Percentiles rank a stretch among this genome's conserved stretches.
phyloP scores from a whole-genome alignment of 148 eudicot species.

The Pharnaceum exiguum region DNA sequence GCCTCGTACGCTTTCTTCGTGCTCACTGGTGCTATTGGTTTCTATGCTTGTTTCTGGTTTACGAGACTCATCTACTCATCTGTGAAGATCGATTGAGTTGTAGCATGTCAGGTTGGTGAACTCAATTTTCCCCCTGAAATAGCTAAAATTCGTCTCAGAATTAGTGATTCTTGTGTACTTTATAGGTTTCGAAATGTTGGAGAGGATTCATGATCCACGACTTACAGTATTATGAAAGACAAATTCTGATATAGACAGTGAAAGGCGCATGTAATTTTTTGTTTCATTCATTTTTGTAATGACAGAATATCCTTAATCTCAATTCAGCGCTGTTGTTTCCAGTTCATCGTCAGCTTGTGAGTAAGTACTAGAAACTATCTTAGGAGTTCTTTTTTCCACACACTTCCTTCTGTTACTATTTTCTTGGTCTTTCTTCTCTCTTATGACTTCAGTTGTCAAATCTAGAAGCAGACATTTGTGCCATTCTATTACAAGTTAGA shows the following conservation, averaged over 20 bases:
- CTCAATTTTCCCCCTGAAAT: slow-evolving; percentile 12
- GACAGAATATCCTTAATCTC: slow-evolving; percentile 14
- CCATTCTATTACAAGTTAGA: too few relatives aligned
- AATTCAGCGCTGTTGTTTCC: background rate
- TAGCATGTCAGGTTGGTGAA: slow-evolving; percentile 3
- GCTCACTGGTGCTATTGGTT: slow-evolving; percentile 41
- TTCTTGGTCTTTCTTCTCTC: too few relatives aligned
- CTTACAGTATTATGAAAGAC: slow-evolving; percentile 16
- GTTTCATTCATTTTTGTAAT: slow-evolving; percentile 26
- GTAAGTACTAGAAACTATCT: background rate
- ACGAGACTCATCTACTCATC: slow-evolving; percentile 48
- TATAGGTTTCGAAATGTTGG: slow-evolving; percentile 11
- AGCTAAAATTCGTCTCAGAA: slow-evolving; percentile 13
- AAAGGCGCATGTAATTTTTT: slow-evolving; percentile 19
- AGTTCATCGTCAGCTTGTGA: background rate
- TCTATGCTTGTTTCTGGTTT: slow-evolving; percentile 48
- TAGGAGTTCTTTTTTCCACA: background rate
- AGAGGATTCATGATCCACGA: slow-evolving; percentile 12
- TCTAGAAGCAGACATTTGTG: too few relatives aligned
- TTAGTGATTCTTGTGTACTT: slow-evolving; percentile 22
- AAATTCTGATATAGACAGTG: slow-evolving; percentile 22
- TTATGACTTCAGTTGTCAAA: too few relatives aligned
- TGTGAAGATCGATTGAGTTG: slow-evolving; percentile 39
- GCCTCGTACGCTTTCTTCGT: slow-evolving; percentile 45
- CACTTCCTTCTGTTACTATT: background rate